phyloP scores from a whole-genome alignment of 306 rosid genomes.

The Abrus pulchellus region DNA sequence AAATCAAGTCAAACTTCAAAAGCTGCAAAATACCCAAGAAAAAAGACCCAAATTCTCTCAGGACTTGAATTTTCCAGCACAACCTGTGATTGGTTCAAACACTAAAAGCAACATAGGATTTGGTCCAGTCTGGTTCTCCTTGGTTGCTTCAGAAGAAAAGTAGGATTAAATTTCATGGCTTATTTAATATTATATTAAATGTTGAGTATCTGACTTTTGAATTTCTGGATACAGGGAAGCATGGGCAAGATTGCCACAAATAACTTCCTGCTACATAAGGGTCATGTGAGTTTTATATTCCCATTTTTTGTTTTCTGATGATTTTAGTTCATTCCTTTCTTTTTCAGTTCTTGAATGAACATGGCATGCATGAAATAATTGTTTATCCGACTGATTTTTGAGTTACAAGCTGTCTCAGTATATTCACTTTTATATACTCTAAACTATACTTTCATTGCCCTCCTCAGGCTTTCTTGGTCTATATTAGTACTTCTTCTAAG shows the following conservation, averaged over 20 bases:
- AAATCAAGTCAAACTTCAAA: constrained; percentile 34
- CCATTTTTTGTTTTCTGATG: constrained; percentile 14
- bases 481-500: neutral
- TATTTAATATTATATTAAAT: constrained; percentile 24
- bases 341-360: constrained; percentile 18
- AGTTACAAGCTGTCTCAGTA: neutral
- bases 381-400: constrained; percentile 24
- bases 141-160: constrained; percentile 69
- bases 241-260: constrained; percentile 62
- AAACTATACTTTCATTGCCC: neutral
- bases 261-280: constrained; percentile 63
- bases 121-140: constrained; percentile 67
- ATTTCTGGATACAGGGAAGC: constrained; percentile 55
- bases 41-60: constrained; percentile 37
- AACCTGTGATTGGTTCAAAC: constrained; percentile 35
- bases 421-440: constrained; percentile 10
- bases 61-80: constrained; percentile 55
- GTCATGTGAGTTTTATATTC: constrained; percentile 62
- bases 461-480: neutral
- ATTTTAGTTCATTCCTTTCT: constrained; percentile 6
- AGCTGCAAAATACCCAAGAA: constrained; percentile 28
- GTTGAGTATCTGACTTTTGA: constrained; percentile 39
- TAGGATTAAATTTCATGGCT: constrained; percentile 44
- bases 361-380: constrained; percentile 10
- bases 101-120: constrained; percentile 28